Conservation (phyloP, 768 basidiomycete genomes). For the Trametes punicea region DNA sequence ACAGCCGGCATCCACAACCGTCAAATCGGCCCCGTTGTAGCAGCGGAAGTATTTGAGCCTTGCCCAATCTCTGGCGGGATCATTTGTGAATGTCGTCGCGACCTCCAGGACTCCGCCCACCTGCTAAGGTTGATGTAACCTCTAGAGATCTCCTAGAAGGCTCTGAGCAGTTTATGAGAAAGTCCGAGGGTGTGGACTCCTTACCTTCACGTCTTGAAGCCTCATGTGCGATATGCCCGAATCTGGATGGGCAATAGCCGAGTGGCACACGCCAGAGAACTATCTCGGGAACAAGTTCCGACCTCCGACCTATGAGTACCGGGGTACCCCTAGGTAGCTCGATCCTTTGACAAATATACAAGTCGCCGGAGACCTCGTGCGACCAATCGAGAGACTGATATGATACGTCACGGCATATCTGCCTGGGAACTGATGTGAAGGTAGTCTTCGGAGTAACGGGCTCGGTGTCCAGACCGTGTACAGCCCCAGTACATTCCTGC, state of each 20-base stretch:
- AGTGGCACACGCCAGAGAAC: constrained; percentile 2
- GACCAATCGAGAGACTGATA: background rate
- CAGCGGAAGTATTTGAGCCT: background rate
- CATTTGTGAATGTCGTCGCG: background rate
- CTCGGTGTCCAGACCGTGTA: background rate
- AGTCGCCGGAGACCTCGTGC: constrained; percentile 3
- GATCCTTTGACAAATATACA: background rate
- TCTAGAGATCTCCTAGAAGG: background rate
- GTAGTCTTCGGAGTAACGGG: background rate
- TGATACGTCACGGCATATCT: background rate
- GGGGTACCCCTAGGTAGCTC: background rate
- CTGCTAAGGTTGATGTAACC: too few species aligned
- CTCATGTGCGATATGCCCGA: background rate
- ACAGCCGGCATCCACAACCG: background rate
- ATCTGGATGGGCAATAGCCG: background rate
- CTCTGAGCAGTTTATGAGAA: background rate
- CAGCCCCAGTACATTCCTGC: background rate
- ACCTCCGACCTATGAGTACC: background rate
- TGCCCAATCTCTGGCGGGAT: background rate
- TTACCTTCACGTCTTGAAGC: background rate
- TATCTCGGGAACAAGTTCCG: background rate
- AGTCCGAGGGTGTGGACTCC: background rate
- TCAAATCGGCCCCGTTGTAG: background rate
- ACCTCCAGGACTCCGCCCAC: background rate
- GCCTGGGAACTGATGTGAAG: constrained; percentile 1